Conservation (phyloP, 108 stramenopile species). For the Licmophora abbreviata region DNA sequence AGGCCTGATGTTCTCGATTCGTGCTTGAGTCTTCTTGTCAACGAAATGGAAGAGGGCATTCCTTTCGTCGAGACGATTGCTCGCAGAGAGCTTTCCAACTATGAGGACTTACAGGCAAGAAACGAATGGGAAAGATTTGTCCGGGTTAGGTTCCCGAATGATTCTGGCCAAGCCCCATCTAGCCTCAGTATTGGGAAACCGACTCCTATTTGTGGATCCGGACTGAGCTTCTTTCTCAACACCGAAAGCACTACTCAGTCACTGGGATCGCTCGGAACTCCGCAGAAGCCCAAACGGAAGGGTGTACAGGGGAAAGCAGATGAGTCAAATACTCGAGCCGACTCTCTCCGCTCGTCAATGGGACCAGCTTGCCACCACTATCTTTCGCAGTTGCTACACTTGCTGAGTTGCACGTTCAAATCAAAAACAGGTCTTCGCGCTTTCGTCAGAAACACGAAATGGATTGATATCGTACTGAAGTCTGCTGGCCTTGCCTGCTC, state of each 20-base stretch:
- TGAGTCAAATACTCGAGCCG: not conserved
- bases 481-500: not conserved
- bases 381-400: constrained; percentile 1
- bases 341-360: not conserved
- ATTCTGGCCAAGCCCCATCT: too few species aligned
- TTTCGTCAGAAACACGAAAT: not conserved
- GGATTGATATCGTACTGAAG: not conserved
- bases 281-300: too few species aligned
- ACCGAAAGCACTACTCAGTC: too few species aligned
- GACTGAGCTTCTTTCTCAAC: too few species aligned
- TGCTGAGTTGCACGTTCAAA: not conserved
- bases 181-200: too few species aligned
- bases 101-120: not conserved
- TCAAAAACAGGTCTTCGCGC: not conserved
- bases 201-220: too few species aligned
- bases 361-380: not conserved
- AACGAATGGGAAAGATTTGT: not conserved
- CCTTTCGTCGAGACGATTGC: not conserved
- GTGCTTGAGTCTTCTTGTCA: not conserved
- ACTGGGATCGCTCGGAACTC: too few species aligned
- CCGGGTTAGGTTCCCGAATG: too few species aligned
- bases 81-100: not conserved
- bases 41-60: not conserved
- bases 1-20: not conserved
- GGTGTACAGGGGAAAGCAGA: too few species aligned